Evolutionary conservation across 1,284 basidiomycete species (phyloP).

Genomic region (Cutaneotrichosporon arboriforme): DNA sequence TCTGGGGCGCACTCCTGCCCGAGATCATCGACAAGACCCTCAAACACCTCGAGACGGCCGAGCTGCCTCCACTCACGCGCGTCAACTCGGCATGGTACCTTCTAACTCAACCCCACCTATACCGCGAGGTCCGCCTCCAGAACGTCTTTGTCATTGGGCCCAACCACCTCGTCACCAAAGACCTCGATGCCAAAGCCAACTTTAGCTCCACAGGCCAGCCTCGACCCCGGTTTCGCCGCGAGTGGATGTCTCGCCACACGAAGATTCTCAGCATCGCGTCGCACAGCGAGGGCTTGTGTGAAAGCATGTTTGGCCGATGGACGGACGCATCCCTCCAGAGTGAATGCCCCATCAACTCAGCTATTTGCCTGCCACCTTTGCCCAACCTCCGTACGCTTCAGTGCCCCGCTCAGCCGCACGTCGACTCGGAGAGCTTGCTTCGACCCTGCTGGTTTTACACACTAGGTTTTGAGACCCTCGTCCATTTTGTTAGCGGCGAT

Average conservation of each 20-base stretch:
- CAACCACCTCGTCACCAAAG: background rate
- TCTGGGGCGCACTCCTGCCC: too few species aligned
- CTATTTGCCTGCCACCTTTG: too few species aligned
- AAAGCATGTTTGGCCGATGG: too few species aligned
- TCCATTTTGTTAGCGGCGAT: too few species aligned
- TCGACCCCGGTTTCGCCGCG: background rate
- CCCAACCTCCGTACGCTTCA: background rate
- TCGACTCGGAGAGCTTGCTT: too few species aligned
- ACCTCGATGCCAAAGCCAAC: background rate
- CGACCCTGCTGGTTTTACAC: too few species aligned
- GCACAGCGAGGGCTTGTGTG: background rate
- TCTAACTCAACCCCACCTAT: background rate
- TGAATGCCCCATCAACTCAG: too few species aligned
- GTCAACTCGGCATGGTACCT: slow-evolving; percentile 6
- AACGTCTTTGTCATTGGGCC: background rate
- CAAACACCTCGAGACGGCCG: too few species aligned
- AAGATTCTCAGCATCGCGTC: background rate
- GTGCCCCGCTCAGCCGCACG: background rate
- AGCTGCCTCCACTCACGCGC: background rate
- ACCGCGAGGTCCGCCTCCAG: background rate
- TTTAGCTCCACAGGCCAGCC: background rate
- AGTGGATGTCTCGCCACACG: background rate
- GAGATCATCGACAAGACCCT: too few species aligned
- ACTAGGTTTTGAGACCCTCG: too few species aligned
- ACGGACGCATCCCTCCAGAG: too few species aligned